Conservation (phyloP, 768 basidiomycete species). For the Tephrocybe sp. region DNA sequence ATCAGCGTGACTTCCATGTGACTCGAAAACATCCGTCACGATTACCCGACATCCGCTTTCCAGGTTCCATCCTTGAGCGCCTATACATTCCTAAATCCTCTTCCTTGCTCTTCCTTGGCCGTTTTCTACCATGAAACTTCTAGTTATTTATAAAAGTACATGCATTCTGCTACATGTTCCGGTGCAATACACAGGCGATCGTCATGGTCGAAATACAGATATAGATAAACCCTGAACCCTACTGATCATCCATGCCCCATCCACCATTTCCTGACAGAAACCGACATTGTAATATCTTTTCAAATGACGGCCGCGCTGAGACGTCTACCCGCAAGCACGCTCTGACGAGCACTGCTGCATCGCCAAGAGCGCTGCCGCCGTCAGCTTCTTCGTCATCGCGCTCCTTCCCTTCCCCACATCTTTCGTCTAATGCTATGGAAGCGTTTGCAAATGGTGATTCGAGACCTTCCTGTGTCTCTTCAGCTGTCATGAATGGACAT, state of each 20-base stretch:
- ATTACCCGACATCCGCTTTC: background rate
- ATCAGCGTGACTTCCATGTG: slow-evolving; percentile 34
- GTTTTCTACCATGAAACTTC: background rate
- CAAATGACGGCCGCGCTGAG: slow-evolving; percentile 79
- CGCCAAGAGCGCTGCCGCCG: slow-evolving; percentile 79
- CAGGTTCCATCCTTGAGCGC: background rate
- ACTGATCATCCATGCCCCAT: slow-evolving; percentile 49
- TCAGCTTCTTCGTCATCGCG: slow-evolving; percentile 74
- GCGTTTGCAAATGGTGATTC: slow-evolving; percentile 73
- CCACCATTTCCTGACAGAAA: slow-evolving; percentile 80
- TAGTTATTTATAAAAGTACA: slow-evolving; percentile 9
- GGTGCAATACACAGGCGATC: slow-evolving; percentile 1
- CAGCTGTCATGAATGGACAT: slow-evolving; percentile 88
- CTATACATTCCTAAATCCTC: background rate
- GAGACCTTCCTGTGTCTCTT: slow-evolving; percentile 86
- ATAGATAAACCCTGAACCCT: slow-evolving; percentile 16
- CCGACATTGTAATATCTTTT: slow-evolving; percentile 71
- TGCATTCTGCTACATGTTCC: slow-evolving; percentile 3
- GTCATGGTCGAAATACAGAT: slow-evolving; percentile 9
- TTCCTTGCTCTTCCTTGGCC: background rate
- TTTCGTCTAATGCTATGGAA: slow-evolving; percentile 73
- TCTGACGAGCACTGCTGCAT: slow-evolving; percentile 81
- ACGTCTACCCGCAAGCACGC: slow-evolving; percentile 84
- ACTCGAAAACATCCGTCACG: slow-evolving; percentile 27
- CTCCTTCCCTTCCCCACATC: slow-evolving; percentile 74